Base-by-base conservation (phyloP, 2,329 filamentous ascomycete species). In the Aureobasidium leucospermi region DNA sequence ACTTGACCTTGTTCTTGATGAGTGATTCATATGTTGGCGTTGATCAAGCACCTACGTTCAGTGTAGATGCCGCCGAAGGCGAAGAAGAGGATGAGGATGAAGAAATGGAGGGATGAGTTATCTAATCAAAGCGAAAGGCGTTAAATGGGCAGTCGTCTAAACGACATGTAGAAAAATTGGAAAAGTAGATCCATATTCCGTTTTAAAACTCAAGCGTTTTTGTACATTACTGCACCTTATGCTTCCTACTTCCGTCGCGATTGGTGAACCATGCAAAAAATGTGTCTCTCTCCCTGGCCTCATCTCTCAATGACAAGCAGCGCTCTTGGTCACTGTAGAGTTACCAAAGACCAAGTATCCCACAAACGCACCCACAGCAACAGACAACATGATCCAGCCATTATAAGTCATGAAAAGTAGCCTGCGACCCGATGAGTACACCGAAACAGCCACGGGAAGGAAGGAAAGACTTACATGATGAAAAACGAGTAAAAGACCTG, bases 391-490 rank as follows among this genome's bases (percentile, higher is more conserved):
- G 66, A 99, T 86, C 86, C 89, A 96, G 60, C 94, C 94, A 69
- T 99, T 99, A 77, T 99, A 99, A n/a, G 94, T 99, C 94, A 99
- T 99, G 76, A 99, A 99, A 23, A 99, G 77, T 62, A 99, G 80
- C 94, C 93, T 97, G 13, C 34, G 4, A 9, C 9, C 9, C 5
- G 15, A 61, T n/a, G 55, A 36, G 47, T 13, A 51, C n/a, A 51
- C 19, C 11, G 16, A 46, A 8, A 2, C 39, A 29, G 13, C n/a
- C 23, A 5, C n/a, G 10, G 34, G 23, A 10, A 45, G 7, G 5
- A 36, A 19, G 5, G 23, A 16, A 4, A 31, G 1, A 86, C 93
- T 85, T 73, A 96, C 94, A 99, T 99, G 72, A 99, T 92, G 81
- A 99, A 97, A 70, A 99, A 97, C 48, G 92, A 95, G 74, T 99